Percentiles rank a stretch among this genome's conserved stretches.
Evolutionary conservation across 2,329 filamentous ascomycete genomes (phyloP).

Genomic region (Huntiella abstrusa): DNA sequence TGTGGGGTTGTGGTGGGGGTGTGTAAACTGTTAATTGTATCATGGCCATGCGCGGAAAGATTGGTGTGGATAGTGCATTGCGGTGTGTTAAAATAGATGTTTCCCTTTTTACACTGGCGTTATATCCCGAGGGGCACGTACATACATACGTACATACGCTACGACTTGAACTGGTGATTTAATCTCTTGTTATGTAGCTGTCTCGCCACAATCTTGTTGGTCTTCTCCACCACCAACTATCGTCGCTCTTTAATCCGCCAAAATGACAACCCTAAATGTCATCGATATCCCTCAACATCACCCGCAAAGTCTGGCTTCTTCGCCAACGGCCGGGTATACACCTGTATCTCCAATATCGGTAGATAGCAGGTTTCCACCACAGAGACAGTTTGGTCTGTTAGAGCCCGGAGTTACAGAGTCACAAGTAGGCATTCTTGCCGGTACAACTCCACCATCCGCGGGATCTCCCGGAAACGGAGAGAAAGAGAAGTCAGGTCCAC

Average conservation of each 20-base stretch:
- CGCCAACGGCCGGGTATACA: not conserved
- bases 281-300: not conserved
- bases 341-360: not conserved
- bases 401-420: not conserved
- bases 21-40: too few species aligned
- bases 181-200: too few species aligned
- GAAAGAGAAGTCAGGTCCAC: not conserved
- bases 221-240: too few species aligned
- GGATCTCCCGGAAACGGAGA: not conserved
- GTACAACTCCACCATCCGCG: not conserved
- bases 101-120: too few species aligned
- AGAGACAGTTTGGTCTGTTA: not conserved
- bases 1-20: too few species aligned
- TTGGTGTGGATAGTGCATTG: too few species aligned
- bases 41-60: too few species aligned
- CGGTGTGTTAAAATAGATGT: too few species aligned
- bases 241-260: not conserved
- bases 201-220: too few species aligned
- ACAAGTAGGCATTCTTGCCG: not conserved
- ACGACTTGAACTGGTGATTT: too few species aligned
- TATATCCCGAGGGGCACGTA: too few species aligned
- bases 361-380: not conserved
- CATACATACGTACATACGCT: too few species aligned
- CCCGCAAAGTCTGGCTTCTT: not conserved
- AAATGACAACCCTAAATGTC: not conserved